Base-by-base conservation (phyloP, 148 eudicot genomes). In the Chenopodium berlandieri region DNA sequence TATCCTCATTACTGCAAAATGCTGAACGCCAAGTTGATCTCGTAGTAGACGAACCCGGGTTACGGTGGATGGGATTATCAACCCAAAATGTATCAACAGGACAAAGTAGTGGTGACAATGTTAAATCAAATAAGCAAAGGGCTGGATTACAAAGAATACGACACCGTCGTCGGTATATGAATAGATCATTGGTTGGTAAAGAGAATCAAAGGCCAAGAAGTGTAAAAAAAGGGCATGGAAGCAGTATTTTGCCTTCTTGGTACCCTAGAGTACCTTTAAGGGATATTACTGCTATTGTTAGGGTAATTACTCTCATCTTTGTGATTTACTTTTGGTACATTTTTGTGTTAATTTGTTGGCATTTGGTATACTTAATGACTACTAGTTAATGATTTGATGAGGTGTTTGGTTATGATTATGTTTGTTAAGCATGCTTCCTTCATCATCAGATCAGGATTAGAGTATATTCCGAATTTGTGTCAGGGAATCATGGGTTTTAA, bases 251-350 rank as follows among this genome's bases (percentile, higher is more conserved):
- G 58, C 96, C 92, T 19, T 86, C 91, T 82, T 90, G 91, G 91
- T 88, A 91, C n/a, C 93, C 94, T 5, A 83, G 94, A 23, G 84
- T 82, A 12, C 94, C 92, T 52, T 85, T 91, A 8, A 82, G 87
- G 16, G 93, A 90, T 77, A 76, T 91, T 16, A 91, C 91, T 73
- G 79, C 86, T 47, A 71, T 91, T 44, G 89, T 84, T 46, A 86
- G 89, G 91, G 94, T 91, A 90, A 81, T 37, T 48, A 67, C 73
- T 83, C 64, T 73, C 6, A 68, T 19, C 25, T 50, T 16, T 56
- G 7, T 62, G 8, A 37, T 80, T 50, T 75, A 19, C 3, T 63
- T 6, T 25, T 77, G 20, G 63, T 58, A 58, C 22, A 31, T 63
- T 9, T 4, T 71, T 78, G 73, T 78, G 68, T 22, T 31, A 9